phyloP scores from a whole-genome alignment of 345 rosid genomes.

The Camelina neglecta region DNA sequence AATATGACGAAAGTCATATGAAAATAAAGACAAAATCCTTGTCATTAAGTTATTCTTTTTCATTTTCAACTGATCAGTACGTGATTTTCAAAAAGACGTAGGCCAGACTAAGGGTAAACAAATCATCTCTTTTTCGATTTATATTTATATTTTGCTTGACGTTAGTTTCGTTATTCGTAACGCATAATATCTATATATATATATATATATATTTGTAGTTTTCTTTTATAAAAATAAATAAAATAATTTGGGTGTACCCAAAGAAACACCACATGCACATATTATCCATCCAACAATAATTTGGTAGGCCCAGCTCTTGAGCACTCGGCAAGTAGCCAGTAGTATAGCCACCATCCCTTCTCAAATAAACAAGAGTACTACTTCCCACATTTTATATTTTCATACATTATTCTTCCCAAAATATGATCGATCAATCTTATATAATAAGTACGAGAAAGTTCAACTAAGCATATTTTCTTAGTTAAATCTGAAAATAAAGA shows the following conservation, averaged over 20 bases:
- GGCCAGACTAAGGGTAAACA: slow-evolving; percentile 34
- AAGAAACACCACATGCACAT: slow-evolving; percentile 40
- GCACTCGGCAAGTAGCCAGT: slow-evolving; percentile 29
- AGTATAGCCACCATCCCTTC: slow-evolving; percentile 34
- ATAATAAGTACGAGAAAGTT: not conserved
- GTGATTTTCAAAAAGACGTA: slow-evolving; percentile 33
- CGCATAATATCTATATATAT: slow-evolving; percentile 15
- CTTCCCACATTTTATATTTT: slow-evolving; percentile 7
- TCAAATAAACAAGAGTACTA: slow-evolving; percentile 22
- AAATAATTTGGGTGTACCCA: slow-evolving; percentile 25
- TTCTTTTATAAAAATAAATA: not conserved
- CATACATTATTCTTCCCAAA: no score
- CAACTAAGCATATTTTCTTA: not conserved
- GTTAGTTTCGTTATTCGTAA: slow-evolving; percentile 17
- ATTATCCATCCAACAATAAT: slow-evolving; percentile 41
- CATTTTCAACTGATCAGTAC: slow-evolving; percentile 27
- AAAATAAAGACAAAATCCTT: slow-evolving; percentile 38
- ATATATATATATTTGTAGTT: not conserved
- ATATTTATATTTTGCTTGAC: not conserved
- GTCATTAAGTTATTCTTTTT: slow-evolving; percentile 35
- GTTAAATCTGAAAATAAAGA: not conserved
- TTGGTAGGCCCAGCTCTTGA: slow-evolving; percentile 38
- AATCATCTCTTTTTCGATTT: slow-evolving; percentile 10
- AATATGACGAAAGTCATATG: slow-evolving; percentile 30
- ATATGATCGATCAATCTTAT: not conserved